Evolutionary conservation across 192 early-diverging fungal species (phyloP), one percentile per base, ranked within the genome.

Genomic region (Cladochytrium replicatum): DNA sequence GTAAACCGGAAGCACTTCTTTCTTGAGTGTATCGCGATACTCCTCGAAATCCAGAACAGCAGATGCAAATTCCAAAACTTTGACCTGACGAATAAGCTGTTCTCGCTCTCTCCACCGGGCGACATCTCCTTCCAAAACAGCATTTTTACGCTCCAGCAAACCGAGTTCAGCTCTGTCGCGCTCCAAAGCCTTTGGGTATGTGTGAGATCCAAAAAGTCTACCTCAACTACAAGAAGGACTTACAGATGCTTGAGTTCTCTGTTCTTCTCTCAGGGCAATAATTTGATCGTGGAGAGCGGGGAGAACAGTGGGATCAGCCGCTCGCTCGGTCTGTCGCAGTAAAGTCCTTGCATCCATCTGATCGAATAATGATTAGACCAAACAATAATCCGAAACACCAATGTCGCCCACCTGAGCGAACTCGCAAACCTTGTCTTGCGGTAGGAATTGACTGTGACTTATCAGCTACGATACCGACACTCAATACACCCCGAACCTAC

Each of bases 351-450:
- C 73, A 23, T 75, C 67, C 79, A 98, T 78, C 69, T 89, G 49
- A n/a, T 25, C 29, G 8, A 2, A 23, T 29, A 1, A n/a, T n/a
- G n/a, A n/a, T n/a, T n/a, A n/a, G n/a, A n/a, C n/a, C n/a, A n/a
- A n/a, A n/a, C n/a, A n/a, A n/a, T n/a, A n/a, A n/a, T n/a, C n/a
- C n/a, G n/a, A n/a, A n/a, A n/a, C n/a, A n/a, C n/a, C n/a, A n/a
- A n/a, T n/a, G n/a, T n/a, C n/a, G n/a, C n/a, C n/a, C 58, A 85
- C 78, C 63, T 86, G 80, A 3, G 93, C 89, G 57, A 99, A 99
- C 50, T 89, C 87, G 4, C 81, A 75, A 4, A 99, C 95, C 43
- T 79, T 73, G 63, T 99, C 95, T 58, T 99, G 95, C 4, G 95
- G 95, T 46, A 99, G 64, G 52, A 99, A 95, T 66, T 96, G 93